These are phyloP conservation scores for Xerocomellus amylosporus DNA, from an alignment of 768 basidiomycete genomes.

Conservation along the genomic window DNA sequence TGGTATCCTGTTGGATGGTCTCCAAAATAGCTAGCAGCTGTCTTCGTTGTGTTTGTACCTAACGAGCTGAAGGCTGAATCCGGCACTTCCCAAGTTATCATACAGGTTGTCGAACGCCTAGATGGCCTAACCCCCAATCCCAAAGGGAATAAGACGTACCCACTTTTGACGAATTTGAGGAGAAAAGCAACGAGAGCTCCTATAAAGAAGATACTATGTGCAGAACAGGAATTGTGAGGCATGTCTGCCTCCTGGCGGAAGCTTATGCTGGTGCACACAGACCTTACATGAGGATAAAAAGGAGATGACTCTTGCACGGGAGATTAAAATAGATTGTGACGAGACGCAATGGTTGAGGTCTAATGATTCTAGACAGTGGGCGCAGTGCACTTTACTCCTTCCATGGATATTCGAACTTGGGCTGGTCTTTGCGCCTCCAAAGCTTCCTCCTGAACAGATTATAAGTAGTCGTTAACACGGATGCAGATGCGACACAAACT, in stretches of 20 bases:
- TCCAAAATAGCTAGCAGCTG: too few relatives aligned
- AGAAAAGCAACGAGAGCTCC: neutral
- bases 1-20: too few relatives aligned
- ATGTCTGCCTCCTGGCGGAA: neutral
- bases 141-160: neutral
- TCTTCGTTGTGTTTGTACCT: too few relatives aligned
- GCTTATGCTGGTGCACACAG: neutral
- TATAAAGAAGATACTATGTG: neutral
- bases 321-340: neutral
- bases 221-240: neutral
- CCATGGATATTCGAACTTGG: slow-evolving; percentile 85
- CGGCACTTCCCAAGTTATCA: too few relatives aligned
- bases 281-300: neutral
- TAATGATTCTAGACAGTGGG: neutral
- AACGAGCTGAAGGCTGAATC: too few relatives aligned
- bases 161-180: neutral
- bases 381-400: slow-evolving; percentile 53
- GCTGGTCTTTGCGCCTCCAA: slow-evolving; percentile 85
- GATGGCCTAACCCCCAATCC: neutral
- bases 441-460: slow-evolving; percentile 69
- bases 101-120: neutral
- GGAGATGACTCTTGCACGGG: neutral
- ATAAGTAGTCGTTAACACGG: slow-evolving; percentile 1
- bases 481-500: slow-evolving; percentile 51
- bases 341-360: neutral